Evolutionary conservation across 805 yeast species (phyloP), one percentile per base, ranked within the genome.

Genomic region (Saccharomyces paradoxus): DNA sequence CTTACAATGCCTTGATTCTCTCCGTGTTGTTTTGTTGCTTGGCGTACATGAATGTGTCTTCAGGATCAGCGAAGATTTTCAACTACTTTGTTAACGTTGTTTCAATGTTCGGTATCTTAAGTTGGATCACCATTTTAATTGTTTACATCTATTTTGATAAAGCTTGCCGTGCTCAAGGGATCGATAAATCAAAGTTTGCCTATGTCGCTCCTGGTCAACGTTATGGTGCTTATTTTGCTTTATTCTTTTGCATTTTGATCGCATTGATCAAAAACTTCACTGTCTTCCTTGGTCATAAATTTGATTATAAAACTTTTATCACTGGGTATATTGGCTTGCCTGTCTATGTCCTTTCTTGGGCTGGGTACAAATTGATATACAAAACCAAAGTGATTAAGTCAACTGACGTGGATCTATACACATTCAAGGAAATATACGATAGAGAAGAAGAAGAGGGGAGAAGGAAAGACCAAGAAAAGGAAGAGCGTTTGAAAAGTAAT

Each of bases 241-340:
- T 87, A 51, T 62, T 66, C 41, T 65, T 82, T 58, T 82, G 87
- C 68, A 55, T 71, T 52, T 53, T 86, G 52, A 74, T 87, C 56
- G 76, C 84, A 9, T 62, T 87, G 49, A 80, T 83, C 66, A 87
- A 87, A 71, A 84, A 84, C 61, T 86, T 85, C 68, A 82, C 89
- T 0, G 90, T 81, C 2, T 87, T 87, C 74, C 73, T 87, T 60
- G 81, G 81, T 51, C 77, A 80, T 55, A 71, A 68, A 14, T 83
- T 86, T 67, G 78, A 80, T 58, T 83, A 82, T 71, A 80, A 81
- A 69, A 75, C 75, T 21, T 87, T 87, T 65, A 84, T 87, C 64
- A 85, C 92, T 32, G 90, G 91, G 48, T 86, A 87, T 71, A 83
- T 87, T 63, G 87, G 87, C 30, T 77, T 86, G 50, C 71, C 71